Evolutionary conservation across 352 stramenopile genomes (phyloP), one percentile per base, ranked within the genome.

Genomic region (Globisporangium parvum): DNA sequence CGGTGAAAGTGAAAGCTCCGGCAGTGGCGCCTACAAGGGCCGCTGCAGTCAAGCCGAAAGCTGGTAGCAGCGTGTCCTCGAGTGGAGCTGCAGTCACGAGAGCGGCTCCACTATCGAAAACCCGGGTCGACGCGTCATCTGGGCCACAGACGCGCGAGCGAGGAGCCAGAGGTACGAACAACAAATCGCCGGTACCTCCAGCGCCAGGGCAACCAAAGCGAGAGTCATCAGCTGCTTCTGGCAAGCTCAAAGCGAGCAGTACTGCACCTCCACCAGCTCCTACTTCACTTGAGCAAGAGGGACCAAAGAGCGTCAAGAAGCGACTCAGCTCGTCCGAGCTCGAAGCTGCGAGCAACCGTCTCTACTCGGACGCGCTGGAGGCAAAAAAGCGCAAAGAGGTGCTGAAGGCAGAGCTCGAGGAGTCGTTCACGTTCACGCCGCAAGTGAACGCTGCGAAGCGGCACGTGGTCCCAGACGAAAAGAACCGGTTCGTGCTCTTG

Each of bases 301-400:
- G 54, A 1, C 44, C 26, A 20, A 51, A 59, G 18, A 60, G 66
- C 12, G 63, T 70, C 28, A 79, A 81, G 49, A 91, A 87, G 54
- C 74, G 78, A 40, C 54, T 88, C 5, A 87, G 73, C 31, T 66
- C 70, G 12, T 73, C 65, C 1, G 73, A 85, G 37, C 66, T 70
- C 1, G 70, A 86, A 52, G 75, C 77, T 4, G 70, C 74, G 21
- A 77, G 67, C 37, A 87, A 77, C 18, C 77, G 80, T 4, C 55
- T 91, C 20, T 88, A 91, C 28, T 69, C 79, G 26, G 68, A 81
- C 49, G 80, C 77, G 0, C 73, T 82, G 42, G 80, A 87, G 28
- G 63, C 71, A 0, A 85, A 85, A 55, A 57, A 70, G 40, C 70
- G 76, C 17, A 80, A 84, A 31, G 77, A 91, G 47, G 70, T 63